These are phyloP conservation scores for Paramecium caudatum DNA, from an alignment of 73 alveolate species.

Conservation along the genomic window DNA sequence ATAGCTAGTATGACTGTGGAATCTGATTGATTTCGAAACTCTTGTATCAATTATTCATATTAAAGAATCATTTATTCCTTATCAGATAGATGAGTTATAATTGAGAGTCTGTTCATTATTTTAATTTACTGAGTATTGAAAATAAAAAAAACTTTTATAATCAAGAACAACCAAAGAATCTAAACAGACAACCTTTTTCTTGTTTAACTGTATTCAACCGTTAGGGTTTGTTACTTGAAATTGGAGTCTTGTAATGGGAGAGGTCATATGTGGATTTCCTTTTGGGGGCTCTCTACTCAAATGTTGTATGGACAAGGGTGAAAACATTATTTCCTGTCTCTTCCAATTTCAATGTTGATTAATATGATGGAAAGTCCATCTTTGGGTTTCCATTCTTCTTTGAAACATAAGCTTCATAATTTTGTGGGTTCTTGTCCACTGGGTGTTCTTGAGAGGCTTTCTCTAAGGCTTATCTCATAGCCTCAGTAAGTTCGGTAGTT, in stretches of 20 bases:
- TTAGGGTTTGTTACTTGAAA: background rate
- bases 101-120: constrained; percentile 19
- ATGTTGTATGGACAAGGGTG: background rate
- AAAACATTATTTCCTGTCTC: background rate
- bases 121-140: background rate
- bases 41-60: background rate
- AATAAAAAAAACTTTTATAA: background rate
- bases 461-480: background rate
- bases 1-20: background rate
- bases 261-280: background rate
- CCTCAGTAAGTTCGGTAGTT: background rate
- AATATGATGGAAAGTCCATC: constrained; percentile 38
- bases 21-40: background rate
- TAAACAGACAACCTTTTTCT: constrained; percentile 9
- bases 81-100: constrained; percentile 14
- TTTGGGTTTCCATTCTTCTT: constrained; percentile 56
- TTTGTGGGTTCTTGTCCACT: background rate
- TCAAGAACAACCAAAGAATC: background rate
- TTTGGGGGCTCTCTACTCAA: background rate
- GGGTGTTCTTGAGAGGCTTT: background rate
- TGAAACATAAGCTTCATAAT: constrained; percentile 40
- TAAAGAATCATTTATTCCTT: background rate
- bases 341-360: background rate
- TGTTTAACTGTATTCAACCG: background rate
- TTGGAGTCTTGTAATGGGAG: background rate